Percentiles rank a stretch among this genome's conserved stretches.
These are phyloP conservation scores for Raffaelea deltoideospora DNA, from an alignment of 2,329 filamentous ascomycete species.

Conservation along the genomic window DNA sequence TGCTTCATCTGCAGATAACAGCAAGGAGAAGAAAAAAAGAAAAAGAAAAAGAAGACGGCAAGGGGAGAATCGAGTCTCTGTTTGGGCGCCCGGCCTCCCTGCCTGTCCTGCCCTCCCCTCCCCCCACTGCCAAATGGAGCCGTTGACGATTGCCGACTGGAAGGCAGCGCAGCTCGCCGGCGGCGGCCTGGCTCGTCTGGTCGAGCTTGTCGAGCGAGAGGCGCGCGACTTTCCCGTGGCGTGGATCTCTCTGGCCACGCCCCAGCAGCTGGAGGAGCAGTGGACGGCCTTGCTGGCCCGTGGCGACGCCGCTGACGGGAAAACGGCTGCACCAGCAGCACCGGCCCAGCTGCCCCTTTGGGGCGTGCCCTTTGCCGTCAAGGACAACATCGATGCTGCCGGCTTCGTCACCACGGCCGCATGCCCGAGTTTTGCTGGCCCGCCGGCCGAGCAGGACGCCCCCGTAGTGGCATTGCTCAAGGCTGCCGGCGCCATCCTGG, in stretches of 20 bases:
- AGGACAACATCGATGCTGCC: conserved; percentile 39
- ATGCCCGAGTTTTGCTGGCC: conserved; percentile 17
- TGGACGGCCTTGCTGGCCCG: neutral
- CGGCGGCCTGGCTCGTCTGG: neutral
- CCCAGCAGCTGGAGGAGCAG: neutral
- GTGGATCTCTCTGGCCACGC: neutral
- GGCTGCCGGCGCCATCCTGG: conserved; percentile 36
- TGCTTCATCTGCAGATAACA: neutral
- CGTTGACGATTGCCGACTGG: neutral
- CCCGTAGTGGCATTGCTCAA: conserved; percentile 32
- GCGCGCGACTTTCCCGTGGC: neutral
- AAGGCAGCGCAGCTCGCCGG: neutral
- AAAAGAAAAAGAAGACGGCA: neutral
- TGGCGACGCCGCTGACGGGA: conserved; percentile 4
- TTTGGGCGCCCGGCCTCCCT: neutral
- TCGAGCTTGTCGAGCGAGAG: neutral
- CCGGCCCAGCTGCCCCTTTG: conserved; percentile 27
- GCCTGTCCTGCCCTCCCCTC: neutral
- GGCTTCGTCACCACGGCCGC: conserved; percentile 36
- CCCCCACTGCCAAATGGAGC: neutral
- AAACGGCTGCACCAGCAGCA: too few relatives aligned
- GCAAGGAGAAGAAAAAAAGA: neutral
- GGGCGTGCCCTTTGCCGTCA: conserved; percentile 41
- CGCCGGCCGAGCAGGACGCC: conserved; percentile 29
- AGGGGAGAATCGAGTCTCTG: neutral